Conservation (phyloP, 148 eudicot species). For the Persicaria maculosa region DNA sequence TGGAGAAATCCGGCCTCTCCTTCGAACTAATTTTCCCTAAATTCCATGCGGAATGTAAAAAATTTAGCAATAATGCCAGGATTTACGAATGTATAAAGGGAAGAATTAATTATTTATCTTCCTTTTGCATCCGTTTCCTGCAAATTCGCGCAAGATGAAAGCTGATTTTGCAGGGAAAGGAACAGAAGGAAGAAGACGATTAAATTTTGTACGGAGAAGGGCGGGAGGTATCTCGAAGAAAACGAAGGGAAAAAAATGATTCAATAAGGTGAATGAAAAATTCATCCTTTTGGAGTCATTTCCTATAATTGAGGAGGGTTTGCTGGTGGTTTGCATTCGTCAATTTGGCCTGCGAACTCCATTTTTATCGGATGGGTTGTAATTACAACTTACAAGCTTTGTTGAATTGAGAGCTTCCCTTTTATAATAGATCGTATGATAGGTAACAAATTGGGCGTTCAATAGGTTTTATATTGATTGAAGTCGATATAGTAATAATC, state of each 20-base stretch:
- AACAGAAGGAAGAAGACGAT: not conserved
- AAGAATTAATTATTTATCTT: not conserved
- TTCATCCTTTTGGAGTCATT: conserved; percentile 7
- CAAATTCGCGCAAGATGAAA: not conserved
- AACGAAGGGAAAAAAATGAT: not conserved
- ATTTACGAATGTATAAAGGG: too few species aligned
- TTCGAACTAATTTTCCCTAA: conserved; percentile 4
- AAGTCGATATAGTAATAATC: too few species aligned
- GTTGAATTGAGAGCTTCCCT: too few species aligned
- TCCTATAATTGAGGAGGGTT: not conserved
- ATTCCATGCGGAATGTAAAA: not conserved
- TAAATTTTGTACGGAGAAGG: not conserved
- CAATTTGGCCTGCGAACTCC: not conserved
- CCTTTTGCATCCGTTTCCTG: not conserved
- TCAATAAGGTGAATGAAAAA: conserved; percentile 5
- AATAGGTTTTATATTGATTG: too few species aligned
- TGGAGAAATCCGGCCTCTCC: conserved; percentile 4
- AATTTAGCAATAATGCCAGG: not conserved
- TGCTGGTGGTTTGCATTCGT: conserved; percentile 7
- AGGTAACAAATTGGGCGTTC: too few species aligned
- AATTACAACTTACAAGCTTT: not conserved
- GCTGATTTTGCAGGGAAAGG: not conserved
- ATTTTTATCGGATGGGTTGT: conserved; percentile 7
- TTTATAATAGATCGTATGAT: too few species aligned
- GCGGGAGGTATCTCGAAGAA: not conserved